Conservation (phyloP, 257 asterid genomes). For the Nicotiana noctiflora region DNA sequence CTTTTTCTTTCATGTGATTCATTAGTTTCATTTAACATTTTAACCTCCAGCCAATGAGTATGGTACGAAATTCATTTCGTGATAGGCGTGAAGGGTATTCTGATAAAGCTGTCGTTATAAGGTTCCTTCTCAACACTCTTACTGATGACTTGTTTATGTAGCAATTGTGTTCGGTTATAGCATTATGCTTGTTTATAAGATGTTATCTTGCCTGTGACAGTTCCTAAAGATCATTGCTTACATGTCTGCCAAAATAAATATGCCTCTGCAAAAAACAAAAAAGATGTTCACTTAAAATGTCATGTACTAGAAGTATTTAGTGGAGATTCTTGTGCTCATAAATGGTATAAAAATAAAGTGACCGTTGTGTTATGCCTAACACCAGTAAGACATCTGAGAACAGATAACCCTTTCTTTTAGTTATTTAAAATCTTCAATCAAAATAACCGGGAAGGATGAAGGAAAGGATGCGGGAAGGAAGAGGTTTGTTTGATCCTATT, state of each 20-base stretch:
- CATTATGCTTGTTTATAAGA: background rate
- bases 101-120: conserved; percentile 89
- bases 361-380: background rate
- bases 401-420: background rate
- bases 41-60: conserved; percentile 68
- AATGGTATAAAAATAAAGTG: background rate
- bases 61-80: conserved; percentile 78
- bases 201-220: background rate
- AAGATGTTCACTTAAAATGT: background rate
- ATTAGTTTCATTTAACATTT: conserved; percentile 17
- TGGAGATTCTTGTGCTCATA: conserved; percentile 3
- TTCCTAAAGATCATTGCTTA: background rate
- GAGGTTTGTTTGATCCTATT: background rate
- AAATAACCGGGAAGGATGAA: background rate
- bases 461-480: background rate
- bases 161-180: background rate
- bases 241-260: background rate
- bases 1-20: background rate
- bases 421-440: background rate
- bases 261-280: background rate
- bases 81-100: conserved; percentile 85
- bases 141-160: background rate
- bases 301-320: background rate
- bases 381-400: background rate
- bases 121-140: conserved; percentile 37